Evolutionary conservation across 352 stramenopile genomes (phyloP).

Genomic region (Phytophthora fragariae): DNA sequence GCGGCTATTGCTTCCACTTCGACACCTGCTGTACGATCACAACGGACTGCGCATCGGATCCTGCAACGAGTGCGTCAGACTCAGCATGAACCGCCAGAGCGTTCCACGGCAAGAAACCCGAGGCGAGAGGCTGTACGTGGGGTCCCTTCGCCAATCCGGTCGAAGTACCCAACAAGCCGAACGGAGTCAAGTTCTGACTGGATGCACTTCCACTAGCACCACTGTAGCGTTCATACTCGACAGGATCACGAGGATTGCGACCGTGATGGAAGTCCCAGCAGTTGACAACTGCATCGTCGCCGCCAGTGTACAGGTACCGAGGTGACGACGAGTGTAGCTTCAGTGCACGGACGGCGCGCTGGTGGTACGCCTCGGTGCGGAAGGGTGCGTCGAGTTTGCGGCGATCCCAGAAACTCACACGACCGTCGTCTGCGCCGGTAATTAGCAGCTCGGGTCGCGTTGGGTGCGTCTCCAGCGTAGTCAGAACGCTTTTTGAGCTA

Average conservation of each 20-base stretch:
- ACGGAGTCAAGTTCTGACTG: constrained; percentile 18
- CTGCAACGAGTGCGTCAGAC: constrained; percentile 77
- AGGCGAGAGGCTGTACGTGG: constrained; percentile 48
- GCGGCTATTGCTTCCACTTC: constrained; percentile 41
- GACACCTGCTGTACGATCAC: constrained; percentile 71
- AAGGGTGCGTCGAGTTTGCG: constrained; percentile 72
- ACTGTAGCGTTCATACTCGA: constrained; percentile 66
- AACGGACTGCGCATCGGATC: constrained; percentile 80
- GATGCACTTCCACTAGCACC: constrained; percentile 4
- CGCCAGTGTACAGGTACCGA: constrained; percentile 69
- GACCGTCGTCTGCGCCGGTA: constrained; percentile 72
- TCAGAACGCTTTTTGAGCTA: constrained; percentile 53
- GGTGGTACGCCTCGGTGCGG: constrained; percentile 71
- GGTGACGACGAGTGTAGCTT: constrained; percentile 71
- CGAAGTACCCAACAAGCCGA: constrained; percentile 17
- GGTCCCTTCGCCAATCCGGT: constrained; percentile 27
- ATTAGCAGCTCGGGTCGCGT: constrained; percentile 81
- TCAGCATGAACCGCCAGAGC: constrained; percentile 71
- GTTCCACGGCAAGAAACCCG: constrained; percentile 68
- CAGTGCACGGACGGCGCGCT: constrained; percentile 69
- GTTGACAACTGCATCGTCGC: constrained; percentile 71
- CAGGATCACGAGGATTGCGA: constrained; percentile 45
- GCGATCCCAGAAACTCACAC: constrained; percentile 79
- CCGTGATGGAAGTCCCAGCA: constrained; percentile 80
- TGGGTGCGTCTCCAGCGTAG: constrained; percentile 74